Evolutionary conservation across 208 protist species (phyloP), one percentile per base, ranked within the genome.

Genomic region (Leishmania mexicana): DNA sequence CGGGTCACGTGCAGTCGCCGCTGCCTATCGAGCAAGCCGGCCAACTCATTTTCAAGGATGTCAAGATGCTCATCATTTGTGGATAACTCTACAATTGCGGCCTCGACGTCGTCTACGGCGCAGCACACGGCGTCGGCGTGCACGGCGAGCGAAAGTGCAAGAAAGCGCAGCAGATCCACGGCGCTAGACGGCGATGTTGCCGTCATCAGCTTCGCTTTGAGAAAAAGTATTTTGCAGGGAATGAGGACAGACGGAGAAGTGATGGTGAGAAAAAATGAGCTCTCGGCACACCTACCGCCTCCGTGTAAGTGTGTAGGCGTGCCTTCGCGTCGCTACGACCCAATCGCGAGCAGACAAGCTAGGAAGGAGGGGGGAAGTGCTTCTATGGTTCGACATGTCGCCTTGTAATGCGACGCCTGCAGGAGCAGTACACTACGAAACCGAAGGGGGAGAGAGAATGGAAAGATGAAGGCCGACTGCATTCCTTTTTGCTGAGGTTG

Each of bases 101-200:
- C 75, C 58, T 82, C 85, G 7, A 84, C 87, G 74, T 94, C 91
- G 42, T 95, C 91, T 1, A 91, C 83, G 21, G 89, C 83, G 67
- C 87, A 92, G 68, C 92, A 83, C 42, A 95, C 58, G 1, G 94
- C 94, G 67, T 97, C 94, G 0, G 91, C 88, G 80, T 97, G 94
- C 49, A 96, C 90, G n/a, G 87, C 79, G 17, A 89, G 74, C 21
- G 92, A 95, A n/a, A 97, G 87, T 1, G 94, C 88, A 0, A 93
- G 65, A 60, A 93, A 95, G 28, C 86, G 85, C 68, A 97, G 80
- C 40, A 92, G 24, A 35, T 96, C 88, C 15, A 95, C 68, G 8
- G 86, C 77, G 79, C 87, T 57, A 19, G 76, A 77, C 53, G 76
- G 62, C 38, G 62, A 31, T 0, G 47, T 64, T 13, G 77, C 60